Evolutionary conservation across 148 eudicot genomes (phyloP), one percentile per base, ranked within the genome.

Genomic region (Fagopyrum esculentum): DNA sequence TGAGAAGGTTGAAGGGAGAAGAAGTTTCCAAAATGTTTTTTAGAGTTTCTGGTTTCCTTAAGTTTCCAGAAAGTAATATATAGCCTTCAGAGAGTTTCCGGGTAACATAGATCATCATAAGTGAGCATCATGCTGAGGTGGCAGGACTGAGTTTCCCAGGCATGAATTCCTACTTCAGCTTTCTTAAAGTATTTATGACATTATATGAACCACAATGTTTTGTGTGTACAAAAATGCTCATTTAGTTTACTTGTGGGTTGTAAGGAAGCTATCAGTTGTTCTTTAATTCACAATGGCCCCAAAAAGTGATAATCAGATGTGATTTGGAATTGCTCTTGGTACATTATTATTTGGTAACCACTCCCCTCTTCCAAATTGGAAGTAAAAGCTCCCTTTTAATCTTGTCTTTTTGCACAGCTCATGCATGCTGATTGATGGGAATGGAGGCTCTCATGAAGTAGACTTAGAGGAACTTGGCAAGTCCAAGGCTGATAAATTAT

Each of bases 401-500:
- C 30, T 10, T 63, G 45, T 66, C 19, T 66, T 35, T 66, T 46
- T 12, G 6, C 46, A 8, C 8, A 93, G 98, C 79, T 93, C 95
- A 73, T 89, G 88, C 82, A 86, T 50, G 55, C 87, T 85, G 77
- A 80, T 89, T 49, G 95, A 91, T 73, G 74, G 86, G 75, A 82
- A 78, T 75, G 97, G 84, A 66, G 81, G 87, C 78, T 71, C 63
- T 68, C 88, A 85, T 81, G 93, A 93, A 79, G 82, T 93, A 79
- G 85, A 83, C 77, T 56, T 83, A 69, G 82, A 88, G 81, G 85
- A 82, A 26, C 75, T 93, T 76, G 81, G 79, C 80, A 82, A 74
- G 79, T 74, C 90, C 57, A 93, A 91, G 85, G 78, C 86, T 47
- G 97, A 91, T 83, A 83, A 84, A 16, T 74, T 93, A 75, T 83